Evolutionary conservation across 225 moss, liverwort and hornwort genomes (phyloP), one percentile per base, ranked within the genome.

Genomic region (Lunularia cruciata): DNA sequence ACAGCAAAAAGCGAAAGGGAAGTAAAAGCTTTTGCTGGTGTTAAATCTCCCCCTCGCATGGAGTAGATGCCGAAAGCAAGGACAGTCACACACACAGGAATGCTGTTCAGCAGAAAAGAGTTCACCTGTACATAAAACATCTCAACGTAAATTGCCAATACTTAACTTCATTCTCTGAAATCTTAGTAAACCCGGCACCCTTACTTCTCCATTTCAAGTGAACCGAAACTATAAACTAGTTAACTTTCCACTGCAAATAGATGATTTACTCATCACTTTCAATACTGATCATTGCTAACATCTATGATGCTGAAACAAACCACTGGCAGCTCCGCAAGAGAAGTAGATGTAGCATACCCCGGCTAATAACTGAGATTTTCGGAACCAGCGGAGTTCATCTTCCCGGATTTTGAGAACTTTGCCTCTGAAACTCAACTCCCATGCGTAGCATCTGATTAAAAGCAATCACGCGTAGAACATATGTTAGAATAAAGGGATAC

Each of bases 11-110:
- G 81, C 7, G 84, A 68, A 47, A 85, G 78, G 8, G 84, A 53
- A 39, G 84, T 85, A 48, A 85, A 81, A 38, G 84, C 84, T 70
- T 85, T 85, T 37, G 84, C 78, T 3, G 84, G 78, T 28, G 84
- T 78, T 20, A 81, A 73, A 6, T 75, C 65, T 46, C 76, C 76
- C 16, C 81, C 84, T 1, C 73, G 65, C 7, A 70, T 22, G 0
- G 81, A 78, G 34, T 33, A 85, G 28, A 78, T 16, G 12, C 84
- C 84, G 65, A 85, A 81, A 5, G 81, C 81, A 46, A 81, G 60
- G 23, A 85, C 74, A 22, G 84, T 75, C 30, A 85, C 81, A 46
- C 65, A 66, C 42, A 85, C 77, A 31, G 84, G 84, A 20, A 85
- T 76, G 65, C 81, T 81, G 48, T 78, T 85, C 51, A 85, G 78